Percentiles rank a stretch among this genome's conserved stretches.
Evolutionary conservation across 768 basidiomycete species (phyloP).

Genomic region (Rubroboletus pulcherrimus): DNA sequence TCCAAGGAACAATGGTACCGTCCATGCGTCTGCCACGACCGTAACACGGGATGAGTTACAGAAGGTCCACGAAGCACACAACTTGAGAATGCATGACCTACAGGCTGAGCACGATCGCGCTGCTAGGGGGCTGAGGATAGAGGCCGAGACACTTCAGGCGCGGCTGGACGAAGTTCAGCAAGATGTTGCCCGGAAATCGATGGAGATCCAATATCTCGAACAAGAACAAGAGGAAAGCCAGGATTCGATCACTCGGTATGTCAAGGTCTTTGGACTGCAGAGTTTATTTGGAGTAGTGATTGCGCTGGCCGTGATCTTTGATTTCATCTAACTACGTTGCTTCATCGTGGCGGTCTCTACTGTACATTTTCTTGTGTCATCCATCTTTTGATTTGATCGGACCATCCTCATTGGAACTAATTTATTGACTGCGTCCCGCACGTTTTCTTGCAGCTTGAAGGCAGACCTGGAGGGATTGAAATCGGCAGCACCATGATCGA

Average conservation of each 20-base stretch:
- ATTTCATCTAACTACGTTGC: constrained; percentile 40
- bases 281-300: constrained; percentile 49
- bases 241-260: constrained; percentile 78
- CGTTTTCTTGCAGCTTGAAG: constrained; percentile 52
- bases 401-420: constrained; percentile 22
- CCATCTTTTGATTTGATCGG: constrained; percentile 13
- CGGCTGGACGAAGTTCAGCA: constrained; percentile 54
- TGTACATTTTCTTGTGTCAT: constrained; percentile 19
- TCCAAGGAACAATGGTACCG: constrained; percentile 54
- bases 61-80: constrained; percentile 79
- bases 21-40: constrained; percentile 34
- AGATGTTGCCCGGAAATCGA: constrained; percentile 63
- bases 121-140: constrained; percentile 47
- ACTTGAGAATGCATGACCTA: constrained; percentile 72
- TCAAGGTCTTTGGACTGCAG: constrained; percentile 56
- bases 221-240: constrained; percentile 74
- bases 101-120: constrained; percentile 63
- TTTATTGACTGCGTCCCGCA: constrained; percentile 36
- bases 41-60: constrained; percentile 77
- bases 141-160: constrained; percentile 50
- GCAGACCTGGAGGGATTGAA: constrained; percentile 58
- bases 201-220: constrained; percentile 81
- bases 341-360: constrained; percentile 13
- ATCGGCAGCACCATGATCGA: constrained; percentile 27
- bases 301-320: constrained; percentile 54